Conservation (phyloP, 2,329 filamentous ascomycete species). For the Myriosclerotinia scirpicola region DNA sequence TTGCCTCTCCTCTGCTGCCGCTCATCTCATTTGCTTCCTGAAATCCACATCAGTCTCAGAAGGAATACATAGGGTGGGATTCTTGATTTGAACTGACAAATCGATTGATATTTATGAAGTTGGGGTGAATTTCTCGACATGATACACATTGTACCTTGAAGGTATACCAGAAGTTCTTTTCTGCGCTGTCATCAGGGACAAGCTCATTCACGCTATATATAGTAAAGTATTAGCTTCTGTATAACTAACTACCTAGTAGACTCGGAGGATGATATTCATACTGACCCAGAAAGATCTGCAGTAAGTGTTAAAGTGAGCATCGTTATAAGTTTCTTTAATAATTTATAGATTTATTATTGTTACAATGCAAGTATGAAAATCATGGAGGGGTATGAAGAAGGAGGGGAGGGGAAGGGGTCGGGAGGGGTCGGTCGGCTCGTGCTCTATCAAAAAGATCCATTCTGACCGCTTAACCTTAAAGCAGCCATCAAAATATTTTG, state of each 20-base stretch:
- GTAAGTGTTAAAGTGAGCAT: conserved; percentile 66
- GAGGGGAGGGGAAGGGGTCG: too few relatives aligned
- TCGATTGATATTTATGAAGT: conserved; percentile 80
- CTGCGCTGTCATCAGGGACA: conserved; percentile 76
- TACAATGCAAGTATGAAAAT: conserved; percentile 6
- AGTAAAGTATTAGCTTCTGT: conserved; percentile 15
- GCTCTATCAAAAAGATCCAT: neutral
- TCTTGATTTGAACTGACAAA: conserved; percentile 58
- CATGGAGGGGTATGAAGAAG: conserved; percentile 14
- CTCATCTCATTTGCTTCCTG: conserved; percentile 89
- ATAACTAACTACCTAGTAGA: neutral
- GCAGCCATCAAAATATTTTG: conserved; percentile 23
- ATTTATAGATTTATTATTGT: neutral
- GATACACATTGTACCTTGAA: conserved; percentile 99
- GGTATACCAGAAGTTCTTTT: conserved; percentile 89
- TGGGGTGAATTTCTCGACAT: conserved; percentile 86
- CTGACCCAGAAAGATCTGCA: conserved; percentile 69
- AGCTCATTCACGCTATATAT: conserved; percentile 78
- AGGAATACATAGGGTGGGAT: too few relatives aligned
- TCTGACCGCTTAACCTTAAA: conserved; percentile 25
- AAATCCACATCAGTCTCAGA: neutral
- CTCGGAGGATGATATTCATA: conserved; percentile 19
- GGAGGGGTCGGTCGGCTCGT: too few relatives aligned
- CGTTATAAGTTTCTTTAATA: conserved; percentile 17
- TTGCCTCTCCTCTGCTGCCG: conserved; percentile 90